These are phyloP conservation scores for Coprinellus aureogranulatus DNA, from an alignment of 768 basidiomycete species.

Conservation along the genomic window DNA sequence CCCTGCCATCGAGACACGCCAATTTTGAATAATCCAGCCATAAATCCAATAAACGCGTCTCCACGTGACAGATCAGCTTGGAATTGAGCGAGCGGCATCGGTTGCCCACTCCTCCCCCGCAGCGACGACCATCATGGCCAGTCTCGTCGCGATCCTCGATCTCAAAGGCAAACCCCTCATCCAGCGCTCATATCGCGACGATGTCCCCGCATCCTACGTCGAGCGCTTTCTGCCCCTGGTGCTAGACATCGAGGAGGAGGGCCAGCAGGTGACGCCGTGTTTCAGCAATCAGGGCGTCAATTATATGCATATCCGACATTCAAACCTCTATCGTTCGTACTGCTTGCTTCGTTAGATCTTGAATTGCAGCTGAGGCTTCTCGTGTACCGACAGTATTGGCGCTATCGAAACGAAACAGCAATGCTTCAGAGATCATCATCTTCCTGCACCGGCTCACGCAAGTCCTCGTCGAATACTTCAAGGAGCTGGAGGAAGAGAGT, in stretches of 20 bases:
- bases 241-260: constrained; percentile 96
- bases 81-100: not conserved
- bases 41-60: no score
- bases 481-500: constrained; percentile 98
- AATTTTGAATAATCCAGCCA: no score
- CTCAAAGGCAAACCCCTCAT: constrained; percentile 98
- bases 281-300: constrained; percentile 94
- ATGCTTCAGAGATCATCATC: constrained; percentile 93
- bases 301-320: constrained; percentile 98
- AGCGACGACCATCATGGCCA: constrained; percentile 38
- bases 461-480: constrained; percentile 97
- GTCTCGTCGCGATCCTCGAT: constrained; percentile 90
- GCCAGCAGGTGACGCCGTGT: constrained; percentile 93
- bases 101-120: not conserved
- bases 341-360: not conserved
- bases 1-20: no score
- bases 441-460: constrained; percentile 92
- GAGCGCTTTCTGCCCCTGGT: constrained; percentile 92
- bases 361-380: not conserved
- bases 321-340: constrained; percentile 88
- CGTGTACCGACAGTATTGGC: constrained; percentile 73
- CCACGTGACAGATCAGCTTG: no score
- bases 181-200: constrained; percentile 94
- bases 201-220: constrained; percentile 84
- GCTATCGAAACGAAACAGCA: constrained; percentile 91